A percentile compares a stretch with the other conserved stretches of the same genome.
These are phyloP conservation scores for Fomitopsis betulina DNA, from an alignment of 1,284 basidiomycete genomes.

Conservation along the genomic window DNA sequence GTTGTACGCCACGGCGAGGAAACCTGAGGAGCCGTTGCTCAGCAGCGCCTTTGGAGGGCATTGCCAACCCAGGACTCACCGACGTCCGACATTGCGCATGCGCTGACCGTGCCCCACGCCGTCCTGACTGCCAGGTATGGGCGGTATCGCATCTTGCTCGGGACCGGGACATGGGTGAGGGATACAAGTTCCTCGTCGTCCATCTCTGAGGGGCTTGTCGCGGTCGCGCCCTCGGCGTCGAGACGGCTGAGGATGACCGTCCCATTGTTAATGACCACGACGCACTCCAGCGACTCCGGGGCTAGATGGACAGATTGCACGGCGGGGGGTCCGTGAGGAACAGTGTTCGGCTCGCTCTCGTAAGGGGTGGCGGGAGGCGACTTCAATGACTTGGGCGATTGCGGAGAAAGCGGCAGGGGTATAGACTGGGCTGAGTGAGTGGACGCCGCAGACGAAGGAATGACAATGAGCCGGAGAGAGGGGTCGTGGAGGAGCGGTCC, in stretches of 20 bases:
- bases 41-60: not conserved
- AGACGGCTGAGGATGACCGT: slow-evolving; percentile 64
- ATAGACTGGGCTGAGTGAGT: slow-evolving; percentile 9
- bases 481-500: slow-evolving; percentile 44
- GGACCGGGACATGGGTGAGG: slow-evolving; percentile 39
- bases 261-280: slow-evolving; percentile 57
- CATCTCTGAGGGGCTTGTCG: slow-evolving; percentile 16
- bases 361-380: not conserved
- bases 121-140: slow-evolving; percentile 61
- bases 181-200: slow-evolving; percentile 43
- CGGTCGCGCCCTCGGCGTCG: slow-evolving; percentile 22
- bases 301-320: slow-evolving; percentile 56
- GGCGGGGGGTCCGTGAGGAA: slow-evolving; percentile 12
- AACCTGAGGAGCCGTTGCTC: slow-evolving; percentile 42
- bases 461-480: slow-evolving; percentile 28
- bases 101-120: slow-evolving; percentile 43
- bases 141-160: slow-evolving; percentile 42
- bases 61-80: slow-evolving; percentile 34
- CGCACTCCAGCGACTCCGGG: slow-evolving; percentile 63
- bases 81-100: slow-evolving; percentile 63
- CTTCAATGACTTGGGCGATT: not conserved
- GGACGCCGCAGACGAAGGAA: slow-evolving; percentile 1
- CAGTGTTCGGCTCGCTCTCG: not conserved
- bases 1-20: slow-evolving; percentile 66
- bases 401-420: not conserved